phyloP scores from a whole-genome alignment of 2,329 filamentous ascomycete species.

The Claviceps maximensis region DNA sequence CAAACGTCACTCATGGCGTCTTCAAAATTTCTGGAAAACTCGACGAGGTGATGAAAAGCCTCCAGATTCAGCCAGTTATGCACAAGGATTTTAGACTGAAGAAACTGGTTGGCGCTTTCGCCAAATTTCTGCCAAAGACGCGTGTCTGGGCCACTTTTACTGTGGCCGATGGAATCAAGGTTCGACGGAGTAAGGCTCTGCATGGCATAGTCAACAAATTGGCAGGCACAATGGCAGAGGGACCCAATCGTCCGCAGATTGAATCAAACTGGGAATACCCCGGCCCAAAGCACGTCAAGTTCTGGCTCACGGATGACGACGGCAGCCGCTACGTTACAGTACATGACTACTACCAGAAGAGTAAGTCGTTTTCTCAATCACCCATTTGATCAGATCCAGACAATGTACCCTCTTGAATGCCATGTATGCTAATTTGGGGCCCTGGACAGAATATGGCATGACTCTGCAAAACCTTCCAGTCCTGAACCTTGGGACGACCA shows the following conservation, averaged over 20 bases:
- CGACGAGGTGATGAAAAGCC: conserved; percentile 18
- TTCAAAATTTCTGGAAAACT: conserved; percentile 31
- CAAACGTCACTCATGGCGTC: conserved; percentile 40
- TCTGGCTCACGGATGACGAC: conserved; percentile 17
- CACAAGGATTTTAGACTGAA: conserved; percentile 11
- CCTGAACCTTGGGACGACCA: conserved; percentile 49
- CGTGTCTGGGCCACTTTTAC: conserved; percentile 22
- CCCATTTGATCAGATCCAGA: too few relatives aligned
- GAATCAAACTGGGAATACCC: conserved; percentile 13
- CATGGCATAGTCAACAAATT: conserved; percentile 16
- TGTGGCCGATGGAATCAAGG: conserved; percentile 17
- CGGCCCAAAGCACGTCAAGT: conserved; percentile 20
- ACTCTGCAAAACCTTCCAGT: conserved; percentile 36
- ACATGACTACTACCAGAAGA: conserved; percentile 29
- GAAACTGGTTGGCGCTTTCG: conserved; percentile 11
- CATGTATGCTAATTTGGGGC: not conserved
- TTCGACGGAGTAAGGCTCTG: conserved; percentile 18
- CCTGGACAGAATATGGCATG: conserved; percentile 21
- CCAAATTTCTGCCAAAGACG: conserved; percentile 26
- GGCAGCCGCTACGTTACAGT: conserved; percentile 23
- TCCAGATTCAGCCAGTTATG: conserved; percentile 10
- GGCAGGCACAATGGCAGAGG: conserved; percentile 4
- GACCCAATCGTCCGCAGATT: conserved; percentile 14
- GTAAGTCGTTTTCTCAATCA: conserved; percentile 14
- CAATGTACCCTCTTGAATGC: too few relatives aligned